These are phyloP conservation scores for Volvox reticuliferus DNA, from an alignment of 139 green algal genomes.

Conservation along the genomic window DNA sequence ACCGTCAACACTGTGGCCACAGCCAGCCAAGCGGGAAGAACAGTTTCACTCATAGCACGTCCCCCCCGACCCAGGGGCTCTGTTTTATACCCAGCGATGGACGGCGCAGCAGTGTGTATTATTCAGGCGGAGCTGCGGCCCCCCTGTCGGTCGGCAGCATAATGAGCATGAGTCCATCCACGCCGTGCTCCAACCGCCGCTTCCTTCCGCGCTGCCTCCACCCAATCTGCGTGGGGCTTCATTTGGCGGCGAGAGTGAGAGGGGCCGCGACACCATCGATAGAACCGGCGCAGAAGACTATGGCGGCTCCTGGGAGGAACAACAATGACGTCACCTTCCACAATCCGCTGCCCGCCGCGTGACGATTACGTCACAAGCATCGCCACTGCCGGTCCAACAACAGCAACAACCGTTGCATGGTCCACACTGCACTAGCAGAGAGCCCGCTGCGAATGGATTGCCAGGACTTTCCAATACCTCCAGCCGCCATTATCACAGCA, in stretches of 20 bases:
- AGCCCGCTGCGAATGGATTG: no score
- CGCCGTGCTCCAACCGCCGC: background rate
- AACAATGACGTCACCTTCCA: background rate
- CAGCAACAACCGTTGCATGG: background rate
- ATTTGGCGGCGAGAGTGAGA: background rate
- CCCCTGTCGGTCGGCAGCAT: background rate
- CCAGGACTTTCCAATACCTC: no score
- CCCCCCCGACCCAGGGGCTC: background rate
- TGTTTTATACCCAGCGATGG: no score
- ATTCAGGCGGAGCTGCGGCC: no score
- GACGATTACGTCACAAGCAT: no score
- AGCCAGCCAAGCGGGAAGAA: background rate
- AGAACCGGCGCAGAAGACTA: background rate
- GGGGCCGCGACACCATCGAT: background rate
- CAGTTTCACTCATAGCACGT: background rate
- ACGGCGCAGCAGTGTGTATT: no score
- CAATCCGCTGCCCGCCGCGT: background rate
- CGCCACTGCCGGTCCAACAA: background rate
- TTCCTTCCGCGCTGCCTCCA: background rate
- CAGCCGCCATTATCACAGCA: background rate
- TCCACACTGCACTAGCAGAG: background rate
- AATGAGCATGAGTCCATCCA: background rate
- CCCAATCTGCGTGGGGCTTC: background rate
- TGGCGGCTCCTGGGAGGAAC: background rate
- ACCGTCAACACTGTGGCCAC: background rate